A percentile compares a stretch with the other conserved stretches of the same genome.
These are phyloP conservation scores for Starmera dryadoides DNA, from an alignment of 805 yeast genomes.

Conservation along the genomic window DNA sequence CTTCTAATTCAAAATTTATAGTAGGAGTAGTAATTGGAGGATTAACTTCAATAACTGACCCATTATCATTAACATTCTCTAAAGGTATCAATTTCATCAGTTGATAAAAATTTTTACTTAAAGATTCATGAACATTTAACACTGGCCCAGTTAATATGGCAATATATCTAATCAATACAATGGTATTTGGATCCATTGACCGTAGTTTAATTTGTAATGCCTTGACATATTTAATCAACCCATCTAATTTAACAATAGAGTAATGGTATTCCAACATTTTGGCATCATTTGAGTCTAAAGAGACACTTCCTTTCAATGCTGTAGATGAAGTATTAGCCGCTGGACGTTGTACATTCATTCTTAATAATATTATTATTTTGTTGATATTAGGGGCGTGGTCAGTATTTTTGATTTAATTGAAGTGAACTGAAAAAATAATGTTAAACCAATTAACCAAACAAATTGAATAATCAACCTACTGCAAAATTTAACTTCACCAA, in stretches of 20 bases:
- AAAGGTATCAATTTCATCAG: not conserved
- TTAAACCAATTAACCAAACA: too few species aligned
- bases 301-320: slow-evolving; percentile 22
- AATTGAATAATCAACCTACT: too few species aligned
- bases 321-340: slow-evolving; percentile 27
- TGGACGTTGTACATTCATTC: too few species aligned
- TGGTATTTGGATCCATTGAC: not conserved
- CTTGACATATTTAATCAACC: slow-evolving; percentile 27
- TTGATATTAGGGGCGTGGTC: too few species aligned
- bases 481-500: too few species aligned
- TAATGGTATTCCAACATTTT: slow-evolving; percentile 53
- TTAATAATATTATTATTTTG: not conserved
- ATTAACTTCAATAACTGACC: not conserved
- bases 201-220: slow-evolving; percentile 11
- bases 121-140: slow-evolving; percentile 7
- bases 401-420: too few species aligned
- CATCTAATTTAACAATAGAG: slow-evolving; percentile 39
- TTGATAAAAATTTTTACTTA: not conserved
- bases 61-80: too few species aligned
- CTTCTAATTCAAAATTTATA: slow-evolving; percentile 16
- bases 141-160: slow-evolving; percentile 9
- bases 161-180: slow-evolving; percentile 11
- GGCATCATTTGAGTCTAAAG: slow-evolving; percentile 45
- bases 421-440: too few species aligned
- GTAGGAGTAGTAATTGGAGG: slow-evolving; percentile 11